These are phyloP conservation scores for Phanerodontia chrysosporium DNA, from an alignment of 768 basidiomycete genomes.

Conservation along the genomic window DNA sequence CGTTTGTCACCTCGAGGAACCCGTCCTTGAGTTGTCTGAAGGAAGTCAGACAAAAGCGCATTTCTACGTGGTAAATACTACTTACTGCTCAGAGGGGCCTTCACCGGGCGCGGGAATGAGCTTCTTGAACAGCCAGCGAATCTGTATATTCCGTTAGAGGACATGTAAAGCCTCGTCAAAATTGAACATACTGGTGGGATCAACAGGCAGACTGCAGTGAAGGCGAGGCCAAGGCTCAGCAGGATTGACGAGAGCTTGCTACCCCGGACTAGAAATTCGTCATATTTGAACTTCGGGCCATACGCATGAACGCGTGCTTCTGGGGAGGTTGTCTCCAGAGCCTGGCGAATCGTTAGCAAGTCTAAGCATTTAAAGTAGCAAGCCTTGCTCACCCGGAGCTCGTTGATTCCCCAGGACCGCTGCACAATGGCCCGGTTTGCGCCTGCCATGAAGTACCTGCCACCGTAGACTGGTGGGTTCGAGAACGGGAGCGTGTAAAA, in stretches of 20 bases:
- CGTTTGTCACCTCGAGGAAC: constrained; percentile 58
- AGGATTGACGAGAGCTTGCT: constrained; percentile 38
- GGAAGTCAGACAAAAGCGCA: background rate
- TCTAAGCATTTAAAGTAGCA: background rate
- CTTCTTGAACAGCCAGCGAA: constrained; percentile 52
- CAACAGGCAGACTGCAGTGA: constrained; percentile 9
- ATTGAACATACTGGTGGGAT: constrained; percentile 25
- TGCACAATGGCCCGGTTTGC: constrained; percentile 48
- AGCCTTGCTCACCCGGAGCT: constrained; percentile 18
- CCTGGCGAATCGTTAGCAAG: background rate
- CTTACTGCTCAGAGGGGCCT: constrained; percentile 65
- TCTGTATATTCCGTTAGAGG: constrained; percentile 29
- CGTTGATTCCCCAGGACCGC: constrained; percentile 51
- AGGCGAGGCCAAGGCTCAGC: constrained; percentile 30
- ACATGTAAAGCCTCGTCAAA: background rate
- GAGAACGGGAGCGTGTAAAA: constrained; percentile 36
- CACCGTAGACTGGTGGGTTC: constrained; percentile 32
- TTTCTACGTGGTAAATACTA: constrained; percentile 10
- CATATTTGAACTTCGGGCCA: constrained; percentile 71
- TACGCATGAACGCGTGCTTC: constrained; percentile 36
- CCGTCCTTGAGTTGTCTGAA: constrained; percentile 40
- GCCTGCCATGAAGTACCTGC: constrained; percentile 40
- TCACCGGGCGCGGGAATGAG: constrained; percentile 50
- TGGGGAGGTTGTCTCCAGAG: constrained; percentile 12
- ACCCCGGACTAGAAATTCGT: constrained; percentile 55